phyloP scores from a whole-genome alignment of 1,139 yeast genomes.

The Saccharomyces hybrid region DNA sequence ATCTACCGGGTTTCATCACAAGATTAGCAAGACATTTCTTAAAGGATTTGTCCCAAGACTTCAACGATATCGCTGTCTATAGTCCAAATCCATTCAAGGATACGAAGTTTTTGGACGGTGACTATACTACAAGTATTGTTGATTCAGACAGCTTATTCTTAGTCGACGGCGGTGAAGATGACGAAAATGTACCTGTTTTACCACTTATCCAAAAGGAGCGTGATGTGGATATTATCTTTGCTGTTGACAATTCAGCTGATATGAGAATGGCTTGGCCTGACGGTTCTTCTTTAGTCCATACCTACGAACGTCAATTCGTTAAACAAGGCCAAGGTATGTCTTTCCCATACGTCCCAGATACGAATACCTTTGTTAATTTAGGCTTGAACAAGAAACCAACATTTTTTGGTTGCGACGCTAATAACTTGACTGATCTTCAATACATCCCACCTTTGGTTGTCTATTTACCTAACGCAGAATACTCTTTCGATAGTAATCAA shows the following conservation, averaged over 20 bases:
- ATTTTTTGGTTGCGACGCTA: conserved; percentile 77
- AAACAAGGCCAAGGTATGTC: conserved; percentile 53
- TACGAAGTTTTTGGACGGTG: conserved; percentile 38
- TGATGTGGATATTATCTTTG: conserved; percentile 68
- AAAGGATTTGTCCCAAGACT: conserved; percentile 36
- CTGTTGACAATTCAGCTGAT: conserved; percentile 77
- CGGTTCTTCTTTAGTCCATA: conserved; percentile 56
- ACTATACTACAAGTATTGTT: conserved; percentile 29
- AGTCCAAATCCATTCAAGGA: conserved; percentile 59
- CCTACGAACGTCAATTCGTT: conserved; percentile 63
- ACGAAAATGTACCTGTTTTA: conserved; percentile 64
- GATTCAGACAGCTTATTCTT: conserved; percentile 43
- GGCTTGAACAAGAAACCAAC: conserved; percentile 58
- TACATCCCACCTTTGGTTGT: conserved; percentile 63
- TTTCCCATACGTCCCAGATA: conserved; percentile 79
- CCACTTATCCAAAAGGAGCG: conserved; percentile 68
- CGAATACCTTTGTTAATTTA: conserved; percentile 46
- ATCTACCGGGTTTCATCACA: conserved; percentile 42
- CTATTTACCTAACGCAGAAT: conserved; percentile 71
- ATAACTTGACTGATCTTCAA: conserved; percentile 48
- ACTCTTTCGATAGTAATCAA: conserved; percentile 57
- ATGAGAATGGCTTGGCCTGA: conserved; percentile 62
- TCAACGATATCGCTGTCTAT: conserved; percentile 61
- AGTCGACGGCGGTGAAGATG: conserved; percentile 84
- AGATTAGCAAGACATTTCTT: conserved; percentile 39